Base-by-base conservation (phyloP, 1,284 basidiomycete genomes). In the Bjerkandera adusta region DNA sequence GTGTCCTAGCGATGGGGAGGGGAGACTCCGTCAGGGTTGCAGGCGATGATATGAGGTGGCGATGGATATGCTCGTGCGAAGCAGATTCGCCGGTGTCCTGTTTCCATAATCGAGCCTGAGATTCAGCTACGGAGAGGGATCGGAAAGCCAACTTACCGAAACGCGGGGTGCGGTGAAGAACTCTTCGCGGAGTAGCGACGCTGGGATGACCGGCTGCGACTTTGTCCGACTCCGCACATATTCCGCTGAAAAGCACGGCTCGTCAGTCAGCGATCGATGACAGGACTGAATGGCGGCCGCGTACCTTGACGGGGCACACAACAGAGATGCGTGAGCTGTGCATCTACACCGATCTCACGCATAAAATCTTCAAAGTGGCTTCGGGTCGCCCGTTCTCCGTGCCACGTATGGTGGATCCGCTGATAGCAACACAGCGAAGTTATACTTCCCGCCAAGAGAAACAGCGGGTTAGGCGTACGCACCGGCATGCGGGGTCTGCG, bases 311-410 rank as follows among this genome's bases (percentile, higher is more conserved):
- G 47, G 15, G 60, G 60, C 21, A 60, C 45, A 40, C 60, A 62
- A 41, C 60, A 62, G 29, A 60, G 34, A 27, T 58, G 56, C 11
- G 47, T 43, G 22, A 41, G 27, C 11, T 52, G 30, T 20, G 54
- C 34, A 44, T 53, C 57, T 41, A 43, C 58, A 27, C 58, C 59
- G 38, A 60, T 60, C 40, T 60, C 57, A 16, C 38, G 47, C 43
- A 61, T 56, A 51, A 62, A 62, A 38, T 62, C 60, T 35, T 60
- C 58, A 40, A 62, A 62, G 42, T 55, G 53, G 32, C 48, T 55
- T 15, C 40, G 43, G n/a, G 32, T 25, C 16, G 26, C 40, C 3
- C 29, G 34, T 24, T 50, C 39, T 5, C 47, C 45, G 40, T 55
- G 50, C 47, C 53, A 54, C 5, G 53, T 51, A 45, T 54, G 50